Base-by-base conservation (phyloP, 2,329 filamentous ascomycete species). In the Dactylellina parvicollis region DNA sequence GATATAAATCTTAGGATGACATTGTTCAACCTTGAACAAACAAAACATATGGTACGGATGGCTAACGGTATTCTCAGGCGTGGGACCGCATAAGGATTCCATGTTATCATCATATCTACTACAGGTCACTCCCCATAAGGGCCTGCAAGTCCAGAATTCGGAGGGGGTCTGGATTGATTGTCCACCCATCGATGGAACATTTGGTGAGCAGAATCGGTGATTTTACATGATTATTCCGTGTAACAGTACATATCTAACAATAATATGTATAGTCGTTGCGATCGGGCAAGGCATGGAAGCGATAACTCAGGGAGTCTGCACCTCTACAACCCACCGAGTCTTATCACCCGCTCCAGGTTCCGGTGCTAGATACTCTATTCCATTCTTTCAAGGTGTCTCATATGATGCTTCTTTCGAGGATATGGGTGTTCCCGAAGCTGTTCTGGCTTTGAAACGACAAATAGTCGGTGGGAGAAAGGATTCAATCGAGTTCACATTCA, bases 231-330 rank as follows among this genome's bases (percentile, higher is more conserved):
- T 47, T 30, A 38, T 32, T 32, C 14, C 4, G 8, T 18, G 1
- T 9, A 32, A 18, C 10, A 36, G 12, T 8, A 26, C 12, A 14
- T 16, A 1, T 10, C 32, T 57, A 16, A 49, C 36, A 56, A 66
- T 40, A 34, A 50, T 34, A 40, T 32, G 16, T n/a, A 56, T 52
- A 75, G 92, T 96, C 1, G 92, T 96, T 0, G 92, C 91, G 7
- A 92, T 96, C 77, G 92, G 92, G 0, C 92, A 96, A 81, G 92
- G 91, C 0, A 85, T 96, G 78, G 92, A 96, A 82, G 92, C 92
- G 3, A 82, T 96, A 76, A 96, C 92, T 18, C 87, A 87, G 74
- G 92, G 92, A 30, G 92, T 95, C 1, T 95, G 92, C 80, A 88
- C 89, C 75, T 86, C 87, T 75, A 96, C 92, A 1, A 95, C 92